Evolutionary conservation across 176 grass and related monocot species (phyloP).

Genomic region (Phyllostachys edulis): DNA sequence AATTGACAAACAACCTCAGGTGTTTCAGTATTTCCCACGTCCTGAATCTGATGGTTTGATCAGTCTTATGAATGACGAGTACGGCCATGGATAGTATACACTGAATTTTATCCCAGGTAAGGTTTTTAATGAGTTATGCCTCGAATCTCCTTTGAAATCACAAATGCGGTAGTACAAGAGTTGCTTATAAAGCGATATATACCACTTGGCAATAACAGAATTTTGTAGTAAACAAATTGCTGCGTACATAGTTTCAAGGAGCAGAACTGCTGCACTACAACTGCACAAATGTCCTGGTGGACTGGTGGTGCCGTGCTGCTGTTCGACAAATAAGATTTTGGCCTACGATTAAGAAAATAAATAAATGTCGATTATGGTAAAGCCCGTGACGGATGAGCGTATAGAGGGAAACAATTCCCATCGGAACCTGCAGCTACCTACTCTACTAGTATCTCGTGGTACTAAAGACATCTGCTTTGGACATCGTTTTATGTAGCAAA

Average conservation of each 20-base stretch:
- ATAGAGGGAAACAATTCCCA: background rate
- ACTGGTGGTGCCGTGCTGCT: background rate
- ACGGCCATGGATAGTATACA: too few relatives aligned
- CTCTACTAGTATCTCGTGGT: too few relatives aligned
- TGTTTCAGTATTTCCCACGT: background rate
- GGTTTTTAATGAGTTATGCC: background rate
- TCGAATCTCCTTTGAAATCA: background rate
- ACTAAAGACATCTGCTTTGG: background rate
- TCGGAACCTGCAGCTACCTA: background rate
- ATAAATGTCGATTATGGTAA: background rate
- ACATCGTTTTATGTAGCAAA: background rate
- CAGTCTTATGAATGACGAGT: background rate
- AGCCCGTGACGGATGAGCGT: background rate
- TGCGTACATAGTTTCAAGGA: background rate
- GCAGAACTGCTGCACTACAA: background rate
- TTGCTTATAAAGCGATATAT: background rate
- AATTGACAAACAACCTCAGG: background rate
- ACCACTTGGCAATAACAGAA: background rate
- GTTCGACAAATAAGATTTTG: background rate
- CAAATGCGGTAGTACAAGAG: background rate
- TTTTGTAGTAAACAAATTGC: background rate
- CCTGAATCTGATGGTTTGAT: background rate
- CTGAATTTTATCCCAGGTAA: background rate
- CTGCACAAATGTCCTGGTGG: background rate
- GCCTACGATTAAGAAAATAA: background rate